A percentile compares a stretch with the other conserved stretches of the same genome.
phyloP scores from a whole-genome alignment of 768 basidiomycete genomes.

The Chalciporus piperatus region DNA sequence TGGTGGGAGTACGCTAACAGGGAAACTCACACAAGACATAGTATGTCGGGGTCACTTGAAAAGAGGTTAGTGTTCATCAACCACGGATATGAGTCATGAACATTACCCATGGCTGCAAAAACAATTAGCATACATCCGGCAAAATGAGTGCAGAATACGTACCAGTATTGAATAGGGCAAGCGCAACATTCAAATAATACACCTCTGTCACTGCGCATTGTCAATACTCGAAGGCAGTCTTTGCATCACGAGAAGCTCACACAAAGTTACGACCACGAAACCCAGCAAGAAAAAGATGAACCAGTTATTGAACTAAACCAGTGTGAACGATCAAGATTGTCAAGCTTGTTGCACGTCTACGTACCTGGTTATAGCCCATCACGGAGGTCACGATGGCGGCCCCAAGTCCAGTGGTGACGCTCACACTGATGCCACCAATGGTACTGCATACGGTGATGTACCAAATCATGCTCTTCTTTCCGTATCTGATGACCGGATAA shows the following conservation, averaged over 20 bases:
- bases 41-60: constrained; percentile 78
- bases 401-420: constrained; percentile 92
- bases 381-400: constrained; percentile 82
- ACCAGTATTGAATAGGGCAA: constrained; percentile 94
- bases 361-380: constrained; percentile 74
- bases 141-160: constrained; percentile 21
- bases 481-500: constrained; percentile 49
- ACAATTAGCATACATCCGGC: constrained; percentile 2
- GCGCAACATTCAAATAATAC: constrained; percentile 92
- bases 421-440: constrained; percentile 94
- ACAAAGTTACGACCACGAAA: constrained; percentile 80
- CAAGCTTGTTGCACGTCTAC: constrained; percentile 16
- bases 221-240: constrained; percentile 5
- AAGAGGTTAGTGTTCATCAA: constrained; percentile 17
- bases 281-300: constrained; percentile 85
- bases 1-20: background rate
- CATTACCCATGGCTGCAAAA: constrained; percentile 62
- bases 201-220: constrained; percentile 71
- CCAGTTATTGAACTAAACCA: constrained; percentile 79
- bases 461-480: constrained; percentile 92
- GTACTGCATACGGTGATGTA: constrained; percentile 93
- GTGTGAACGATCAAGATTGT: background rate
- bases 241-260: constrained; percentile 40
- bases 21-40: constrained; percentile 70
- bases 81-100: constrained; percentile 1